phyloP scores from a whole-genome alignment of 768 basidiomycete genomes.

The Psilocybe cyanescens region DNA sequence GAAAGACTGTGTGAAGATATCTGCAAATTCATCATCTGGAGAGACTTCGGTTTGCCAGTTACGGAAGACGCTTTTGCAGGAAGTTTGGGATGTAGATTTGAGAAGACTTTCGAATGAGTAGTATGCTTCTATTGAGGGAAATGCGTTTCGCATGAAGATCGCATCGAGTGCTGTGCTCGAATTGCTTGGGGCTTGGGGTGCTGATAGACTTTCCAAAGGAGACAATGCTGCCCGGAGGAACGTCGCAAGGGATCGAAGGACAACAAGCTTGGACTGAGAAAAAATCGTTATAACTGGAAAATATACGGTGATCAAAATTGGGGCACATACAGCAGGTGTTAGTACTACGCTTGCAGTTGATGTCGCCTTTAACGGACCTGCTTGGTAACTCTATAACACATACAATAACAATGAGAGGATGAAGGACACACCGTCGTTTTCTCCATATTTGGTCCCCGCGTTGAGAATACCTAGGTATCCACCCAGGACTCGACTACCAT shows the following conservation, averaged over 20 bases:
- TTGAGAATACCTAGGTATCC: slow-evolving; percentile 83
- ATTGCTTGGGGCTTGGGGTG: neutral
- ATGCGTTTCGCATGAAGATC: slow-evolving; percentile 71
- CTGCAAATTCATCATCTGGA: slow-evolving; percentile 37
- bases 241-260: slow-evolving; percentile 69
- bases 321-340: slow-evolving; percentile 57
- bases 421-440: slow-evolving; percentile 51
- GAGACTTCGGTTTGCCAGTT: slow-evolving; percentile 41
- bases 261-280: slow-evolving; percentile 74
- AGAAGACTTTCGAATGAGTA: slow-evolving; percentile 55
- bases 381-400: neutral
- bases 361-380: slow-evolving; percentile 50
- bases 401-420: neutral
- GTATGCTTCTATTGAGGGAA: slow-evolving; percentile 55
- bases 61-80: slow-evolving; percentile 7
- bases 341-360: slow-evolving; percentile 69
- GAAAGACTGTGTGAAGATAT: slow-evolving; percentile 31
- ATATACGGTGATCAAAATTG: neutral
- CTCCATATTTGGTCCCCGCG: slow-evolving; percentile 65
- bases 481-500: slow-evolving; percentile 70
- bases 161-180: slow-evolving; percentile 38
- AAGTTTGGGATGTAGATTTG: slow-evolving; percentile 25
- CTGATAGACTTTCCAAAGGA: slow-evolving; percentile 18
- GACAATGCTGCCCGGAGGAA: slow-evolving; percentile 61
- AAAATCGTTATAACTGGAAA: neutral